phyloP scores from a whole-genome alignment of 1,284 basidiomycete species.

The Irpex sp. region DNA sequence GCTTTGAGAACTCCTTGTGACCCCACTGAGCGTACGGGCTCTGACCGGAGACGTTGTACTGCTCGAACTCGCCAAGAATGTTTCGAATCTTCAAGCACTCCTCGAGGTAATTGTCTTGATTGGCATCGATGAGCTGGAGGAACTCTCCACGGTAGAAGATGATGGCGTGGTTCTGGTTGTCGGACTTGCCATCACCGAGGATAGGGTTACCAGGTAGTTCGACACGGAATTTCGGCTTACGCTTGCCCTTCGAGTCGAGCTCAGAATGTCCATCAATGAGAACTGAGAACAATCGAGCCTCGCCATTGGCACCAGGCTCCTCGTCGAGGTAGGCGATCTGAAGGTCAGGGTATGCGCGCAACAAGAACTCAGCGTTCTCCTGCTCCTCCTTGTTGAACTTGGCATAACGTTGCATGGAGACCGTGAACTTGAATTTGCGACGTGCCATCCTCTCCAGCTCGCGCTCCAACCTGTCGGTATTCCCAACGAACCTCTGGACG shows the following conservation, averaged over 20 bases:
- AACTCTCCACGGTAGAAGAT: conserved; percentile 99
- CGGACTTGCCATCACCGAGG: conserved; percentile 98
- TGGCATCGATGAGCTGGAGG: conserved; percentile 98
- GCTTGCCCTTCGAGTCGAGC: conserved; percentile 84
- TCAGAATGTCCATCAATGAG: conserved; percentile 99
- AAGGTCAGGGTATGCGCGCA: conserved; percentile 96
- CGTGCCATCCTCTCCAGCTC: conserved; percentile 97
- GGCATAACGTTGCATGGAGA: conserved; percentile 99
- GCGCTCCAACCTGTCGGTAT: conserved; percentile 94
- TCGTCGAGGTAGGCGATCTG: conserved; percentile 99
- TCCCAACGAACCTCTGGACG: conserved; percentile 94
- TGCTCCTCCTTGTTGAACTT: conserved; percentile 99
- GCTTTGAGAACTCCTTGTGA: conserved; percentile 86
- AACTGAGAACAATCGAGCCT: conserved; percentile 89
- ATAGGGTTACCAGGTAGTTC: conserved; percentile 99
- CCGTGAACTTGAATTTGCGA: conserved; percentile 98
- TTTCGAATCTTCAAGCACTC: conserved; percentile 99
- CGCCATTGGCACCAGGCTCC: conserved; percentile 84
- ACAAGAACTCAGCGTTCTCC: conserved; percentile 97
- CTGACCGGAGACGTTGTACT: conserved; percentile 87
- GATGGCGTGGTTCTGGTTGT: conserved; percentile 99
- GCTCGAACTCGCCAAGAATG: conserved; percentile 96
- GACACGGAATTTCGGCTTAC: conserved; percentile 97
- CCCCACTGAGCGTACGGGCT: conserved; percentile 96
- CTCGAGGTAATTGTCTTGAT: conserved; percentile 99